phyloP scores from a whole-genome alignment of 2,329 filamentous ascomycete species.

The Coniochaeta prunicola region DNA sequence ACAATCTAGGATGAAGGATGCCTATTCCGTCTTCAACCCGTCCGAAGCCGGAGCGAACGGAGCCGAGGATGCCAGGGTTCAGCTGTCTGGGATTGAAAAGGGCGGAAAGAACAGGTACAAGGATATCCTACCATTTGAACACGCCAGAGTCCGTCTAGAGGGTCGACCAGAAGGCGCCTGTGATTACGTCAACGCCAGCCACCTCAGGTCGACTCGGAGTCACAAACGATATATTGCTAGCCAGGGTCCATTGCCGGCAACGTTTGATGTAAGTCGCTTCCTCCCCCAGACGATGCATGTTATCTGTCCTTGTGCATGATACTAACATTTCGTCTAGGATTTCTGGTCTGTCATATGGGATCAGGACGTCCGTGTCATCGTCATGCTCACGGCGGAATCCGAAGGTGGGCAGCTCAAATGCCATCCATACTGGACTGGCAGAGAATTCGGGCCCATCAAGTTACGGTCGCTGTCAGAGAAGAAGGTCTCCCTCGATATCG shows the following conservation, averaged over 20 bases:
- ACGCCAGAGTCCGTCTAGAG: constrained; percentile 76
- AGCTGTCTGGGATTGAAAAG: constrained; percentile 89
- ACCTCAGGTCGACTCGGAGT: constrained; percentile 71
- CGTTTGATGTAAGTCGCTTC: constrained; percentile 66
- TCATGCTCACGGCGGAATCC: constrained; percentile 91
- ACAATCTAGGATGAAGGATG: constrained; percentile 87
- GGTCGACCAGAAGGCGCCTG: constrained; percentile 61
- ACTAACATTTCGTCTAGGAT: constrained; percentile 51
- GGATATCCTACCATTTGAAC: constrained; percentile 94
- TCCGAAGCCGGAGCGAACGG: constrained; percentile 23
- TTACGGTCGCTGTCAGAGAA: constrained; percentile 76
- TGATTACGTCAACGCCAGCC: constrained; percentile 94
- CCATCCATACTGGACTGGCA: constrained; percentile 83
- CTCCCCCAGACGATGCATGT: not conserved
- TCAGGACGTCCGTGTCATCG: constrained; percentile 87
- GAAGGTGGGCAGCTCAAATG: constrained; percentile 94
- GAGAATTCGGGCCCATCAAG: constrained; percentile 69
- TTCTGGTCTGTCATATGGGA: constrained; percentile 99
- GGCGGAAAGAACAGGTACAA: constrained; percentile 96
- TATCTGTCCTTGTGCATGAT: not conserved
- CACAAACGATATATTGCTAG: constrained; percentile 94
- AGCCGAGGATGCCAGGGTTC: constrained; percentile 36
- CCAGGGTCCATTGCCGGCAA: constrained; percentile 86
- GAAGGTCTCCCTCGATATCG: constrained; percentile 69
- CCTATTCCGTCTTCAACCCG: constrained; percentile 42